These are phyloP conservation scores for Cutaneotrichosporon sp. DNA, from an alignment of 1,284 basidiomycete genomes.

Conservation along the genomic window DNA sequence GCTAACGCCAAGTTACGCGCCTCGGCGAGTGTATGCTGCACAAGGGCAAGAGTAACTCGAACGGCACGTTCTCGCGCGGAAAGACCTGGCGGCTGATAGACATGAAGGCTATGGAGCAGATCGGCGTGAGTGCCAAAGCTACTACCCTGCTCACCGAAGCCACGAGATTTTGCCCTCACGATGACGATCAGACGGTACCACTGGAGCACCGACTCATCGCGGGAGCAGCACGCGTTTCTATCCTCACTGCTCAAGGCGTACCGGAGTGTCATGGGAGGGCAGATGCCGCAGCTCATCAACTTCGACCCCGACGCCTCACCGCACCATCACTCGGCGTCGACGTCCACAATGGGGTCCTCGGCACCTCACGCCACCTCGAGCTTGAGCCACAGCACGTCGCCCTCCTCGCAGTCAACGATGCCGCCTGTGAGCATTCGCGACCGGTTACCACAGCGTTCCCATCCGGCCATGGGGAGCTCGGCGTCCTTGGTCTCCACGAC, in stretches of 20 bases:
- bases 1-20: conserved; percentile 55
- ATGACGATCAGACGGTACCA: conserved; percentile 72
- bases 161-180: conserved; percentile 69
- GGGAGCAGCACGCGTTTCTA: conserved; percentile 68
- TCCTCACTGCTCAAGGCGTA: conserved; percentile 60
- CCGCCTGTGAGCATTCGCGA: background rate
- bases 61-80: conserved; percentile 91
- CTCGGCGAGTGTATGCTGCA: conserved; percentile 71
- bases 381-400: too few relatives aligned
- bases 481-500: background rate
- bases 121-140: conserved; percentile 56
- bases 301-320: conserved; percentile 18
- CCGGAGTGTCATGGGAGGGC: conserved; percentile 50
- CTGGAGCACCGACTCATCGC: conserved; percentile 72
- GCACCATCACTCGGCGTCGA: background rate
- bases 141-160: conserved; percentile 48
- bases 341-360: background rate
- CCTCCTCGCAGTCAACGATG: background rate
- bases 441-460: background rate
- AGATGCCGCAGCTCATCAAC: conserved; percentile 46
- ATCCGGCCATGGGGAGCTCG: conserved; percentile 2
- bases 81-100: conserved; percentile 92
- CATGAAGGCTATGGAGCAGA: conserved; percentile 70
- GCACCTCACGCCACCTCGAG: too few relatives aligned
- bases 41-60: conserved; percentile 94